Evolutionary conservation across 331 rosid genomes (phyloP).

Genomic region (Acacia pycnantha): DNA sequence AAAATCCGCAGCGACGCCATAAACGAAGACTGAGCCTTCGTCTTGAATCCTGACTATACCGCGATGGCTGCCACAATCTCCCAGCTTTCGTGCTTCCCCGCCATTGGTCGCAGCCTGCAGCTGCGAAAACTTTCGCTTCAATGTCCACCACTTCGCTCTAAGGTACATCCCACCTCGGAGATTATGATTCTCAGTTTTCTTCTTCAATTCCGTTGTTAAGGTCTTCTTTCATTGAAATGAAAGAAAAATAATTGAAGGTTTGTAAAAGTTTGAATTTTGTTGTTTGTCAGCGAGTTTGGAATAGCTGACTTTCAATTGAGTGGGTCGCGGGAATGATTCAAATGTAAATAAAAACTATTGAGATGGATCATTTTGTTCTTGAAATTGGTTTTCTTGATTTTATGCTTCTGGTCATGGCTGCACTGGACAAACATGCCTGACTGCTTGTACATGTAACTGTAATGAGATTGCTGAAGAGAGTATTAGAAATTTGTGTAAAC

Average conservation of each 20-base stretch:
- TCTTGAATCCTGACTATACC: not conserved
- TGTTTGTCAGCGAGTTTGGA: not conserved
- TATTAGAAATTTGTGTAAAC: not conserved
- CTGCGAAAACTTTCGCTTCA: conserved; percentile 34
- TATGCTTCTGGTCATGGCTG: not conserved
- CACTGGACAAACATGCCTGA: conserved; percentile 3
- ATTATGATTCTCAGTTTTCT: not conserved
- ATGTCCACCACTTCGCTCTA: conserved; percentile 44
- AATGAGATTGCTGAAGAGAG: conserved; percentile 10
- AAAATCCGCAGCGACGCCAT: not conserved
- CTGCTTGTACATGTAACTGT: conserved; percentile 1
- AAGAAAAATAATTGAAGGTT: not conserved
- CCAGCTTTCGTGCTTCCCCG: conserved; percentile 59
- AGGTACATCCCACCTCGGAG: conserved; percentile 27
- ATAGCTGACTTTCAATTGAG: not conserved
- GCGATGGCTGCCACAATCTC: conserved; percentile 59
- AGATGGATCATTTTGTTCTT: not conserved
- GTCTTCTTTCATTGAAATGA: not conserved
- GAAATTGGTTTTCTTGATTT: not conserved
- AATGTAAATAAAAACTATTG: not conserved
- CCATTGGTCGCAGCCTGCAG: conserved; percentile 47
- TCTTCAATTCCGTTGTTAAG: not conserved
- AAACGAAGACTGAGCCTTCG: not conserved
- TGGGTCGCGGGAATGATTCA: not conserved
- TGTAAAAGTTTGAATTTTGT: not conserved